These are phyloP conservation scores for Nowakowskiella sp. DNA, from an alignment of 192 early-diverging fungal genomes.

Conservation along the genomic window DNA sequence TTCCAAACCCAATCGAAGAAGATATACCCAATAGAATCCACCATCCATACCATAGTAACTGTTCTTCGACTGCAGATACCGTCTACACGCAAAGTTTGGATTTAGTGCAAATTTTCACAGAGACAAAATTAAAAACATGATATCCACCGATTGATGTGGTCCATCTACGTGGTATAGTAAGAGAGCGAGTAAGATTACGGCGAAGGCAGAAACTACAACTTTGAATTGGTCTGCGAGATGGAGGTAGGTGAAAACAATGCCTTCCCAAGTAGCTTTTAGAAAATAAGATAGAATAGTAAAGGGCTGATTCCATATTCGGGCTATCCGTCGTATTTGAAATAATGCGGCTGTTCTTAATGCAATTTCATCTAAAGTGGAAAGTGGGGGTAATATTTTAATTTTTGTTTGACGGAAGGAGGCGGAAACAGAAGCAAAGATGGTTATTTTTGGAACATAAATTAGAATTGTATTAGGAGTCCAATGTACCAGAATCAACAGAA, in stretches of 20 bases:
- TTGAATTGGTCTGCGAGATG: conserved; percentile 4
- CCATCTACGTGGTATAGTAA: conserved; percentile 46
- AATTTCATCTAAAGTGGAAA: too few species aligned
- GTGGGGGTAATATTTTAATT: too few species aligned
- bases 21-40: conserved; percentile 81
- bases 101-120: conserved; percentile 18
- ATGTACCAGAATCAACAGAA: too few species aligned
- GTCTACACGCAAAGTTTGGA: conserved; percentile 3
- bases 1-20: conserved; percentile 88
- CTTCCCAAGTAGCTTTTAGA: conserved; percentile 10
- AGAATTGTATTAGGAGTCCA: too few species aligned
- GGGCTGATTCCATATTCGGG: conserved; percentile 29
- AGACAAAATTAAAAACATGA: conserved; percentile 10
- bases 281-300: conserved; percentile 26
- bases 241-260: conserved; percentile 1
- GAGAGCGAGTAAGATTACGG: conserved; percentile 3
- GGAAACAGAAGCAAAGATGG: too few species aligned
- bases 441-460: too few species aligned
- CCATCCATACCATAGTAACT: conserved; percentile 76
- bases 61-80: conserved; percentile 38
- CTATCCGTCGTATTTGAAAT: too few species aligned
- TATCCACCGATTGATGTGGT: conserved; percentile 43
- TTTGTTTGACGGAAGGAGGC: too few species aligned
- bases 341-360: too few species aligned
- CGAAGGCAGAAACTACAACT: conserved; percentile 7